Evolutionary conservation across 2,329 filamentous ascomycete species (phyloP).

Genomic region (Colletotrichum liriopes): DNA sequence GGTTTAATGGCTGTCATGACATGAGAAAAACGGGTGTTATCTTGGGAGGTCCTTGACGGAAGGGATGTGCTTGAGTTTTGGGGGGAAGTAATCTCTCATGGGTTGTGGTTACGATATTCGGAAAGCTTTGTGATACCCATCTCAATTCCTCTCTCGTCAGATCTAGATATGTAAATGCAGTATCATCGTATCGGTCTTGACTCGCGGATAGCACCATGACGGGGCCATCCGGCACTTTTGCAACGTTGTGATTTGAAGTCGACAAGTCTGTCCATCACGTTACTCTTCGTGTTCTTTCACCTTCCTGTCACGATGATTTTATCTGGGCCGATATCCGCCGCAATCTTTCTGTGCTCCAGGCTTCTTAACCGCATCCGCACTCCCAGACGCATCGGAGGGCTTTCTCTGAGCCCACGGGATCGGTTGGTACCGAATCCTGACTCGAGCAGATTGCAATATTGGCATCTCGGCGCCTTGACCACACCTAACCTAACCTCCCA

Average conservation of each 20-base stretch:
- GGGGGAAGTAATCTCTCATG: slow-evolving; percentile 12
- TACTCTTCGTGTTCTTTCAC: background rate
- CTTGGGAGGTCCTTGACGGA: background rate
- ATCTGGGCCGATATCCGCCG: background rate
- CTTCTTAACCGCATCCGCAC: background rate
- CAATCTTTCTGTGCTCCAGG: slow-evolving; percentile 19
- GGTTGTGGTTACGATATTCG: slow-evolving; percentile 29
- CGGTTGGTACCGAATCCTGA: slow-evolving; percentile 27
- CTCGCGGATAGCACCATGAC: slow-evolving; percentile 9
- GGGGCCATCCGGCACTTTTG: background rate
- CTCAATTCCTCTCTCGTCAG: slow-evolving; percentile 28
- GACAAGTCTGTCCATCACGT: background rate
- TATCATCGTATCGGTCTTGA: slow-evolving; percentile 23
- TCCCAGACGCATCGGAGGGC: slow-evolving; percentile 8
- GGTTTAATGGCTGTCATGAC: slow-evolving; percentile 13
- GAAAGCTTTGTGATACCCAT: slow-evolving; percentile 41
- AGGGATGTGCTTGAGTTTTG: slow-evolving; percentile 12
- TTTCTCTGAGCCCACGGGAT: background rate
- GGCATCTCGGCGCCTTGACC: slow-evolving; percentile 13
- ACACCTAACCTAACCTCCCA: slow-evolving; percentile 2
- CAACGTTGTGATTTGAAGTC: background rate
- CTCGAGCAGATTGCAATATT: slow-evolving; percentile 39
- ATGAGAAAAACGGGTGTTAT: background rate
- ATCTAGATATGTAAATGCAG: slow-evolving; percentile 25
- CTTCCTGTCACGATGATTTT: background rate